Percentiles rank a stretch among this genome's conserved stretches.
phyloP scores from a whole-genome alignment of 106 monocot genomes.

The Phalaenopsis equestris region DNA sequence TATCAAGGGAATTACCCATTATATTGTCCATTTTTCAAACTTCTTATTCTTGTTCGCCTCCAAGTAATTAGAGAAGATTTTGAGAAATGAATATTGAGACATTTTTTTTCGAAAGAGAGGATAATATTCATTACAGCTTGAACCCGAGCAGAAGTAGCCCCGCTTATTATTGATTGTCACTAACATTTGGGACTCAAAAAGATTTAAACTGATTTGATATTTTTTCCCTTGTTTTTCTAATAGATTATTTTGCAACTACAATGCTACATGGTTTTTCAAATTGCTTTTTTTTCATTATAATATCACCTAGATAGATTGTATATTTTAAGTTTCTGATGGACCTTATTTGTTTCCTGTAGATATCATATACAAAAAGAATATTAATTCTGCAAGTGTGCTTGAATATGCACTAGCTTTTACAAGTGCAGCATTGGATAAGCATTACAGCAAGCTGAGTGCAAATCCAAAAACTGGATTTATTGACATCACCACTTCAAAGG shows the following conservation, averaged over 20 bases:
- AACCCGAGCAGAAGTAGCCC: too few species aligned
- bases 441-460: slow-evolving; percentile 85
- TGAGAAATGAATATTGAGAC: too few species aligned
- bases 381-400: slow-evolving; percentile 73
- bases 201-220: too few species aligned
- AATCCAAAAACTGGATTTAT: slow-evolving; percentile 93
- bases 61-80: too few species aligned
- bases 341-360: slow-evolving; percentile 26
- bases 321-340: slow-evolving; percentile 7
- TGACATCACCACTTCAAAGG: slow-evolving; percentile 92
- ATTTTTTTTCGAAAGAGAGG: too few species aligned
- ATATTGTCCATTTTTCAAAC: too few species aligned
- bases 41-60: too few species aligned
- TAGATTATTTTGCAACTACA: background rate
- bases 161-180: too few species aligned
- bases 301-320: background rate
- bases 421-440: slow-evolving; percentile 91
- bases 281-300: background rate
- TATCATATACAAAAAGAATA: slow-evolving; percentile 69
- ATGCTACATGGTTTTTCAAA: background rate
- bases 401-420: slow-evolving; percentile 98
- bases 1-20: too few species aligned
- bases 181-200: too few species aligned
- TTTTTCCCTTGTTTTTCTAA: background rate
- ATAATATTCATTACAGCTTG: too few species aligned